Evolutionary conservation across 176 grass and related monocot genomes (phyloP).

Genomic region (Hyparrhenia diplandra): DNA sequence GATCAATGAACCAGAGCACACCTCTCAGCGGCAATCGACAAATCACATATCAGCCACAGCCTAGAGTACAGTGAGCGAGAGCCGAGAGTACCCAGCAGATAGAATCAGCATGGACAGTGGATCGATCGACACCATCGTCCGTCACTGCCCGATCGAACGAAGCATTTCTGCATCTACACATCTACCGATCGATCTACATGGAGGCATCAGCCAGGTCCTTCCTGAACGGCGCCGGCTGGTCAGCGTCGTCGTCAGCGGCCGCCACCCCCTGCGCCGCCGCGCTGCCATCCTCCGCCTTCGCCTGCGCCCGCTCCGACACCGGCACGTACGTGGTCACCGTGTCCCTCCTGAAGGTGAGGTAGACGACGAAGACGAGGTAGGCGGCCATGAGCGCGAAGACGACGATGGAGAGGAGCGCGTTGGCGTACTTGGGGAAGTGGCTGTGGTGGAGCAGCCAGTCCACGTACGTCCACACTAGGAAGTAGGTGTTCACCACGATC

Average conservation of each 20-base stretch:
- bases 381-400: conserved; percentile 35
- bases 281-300: conserved; percentile 20
- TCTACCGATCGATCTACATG: conserved; percentile 4
- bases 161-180: background rate
- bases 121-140: background rate
- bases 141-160: background rate
- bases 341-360: conserved; percentile 59
- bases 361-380: conserved; percentile 46
- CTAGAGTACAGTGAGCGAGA: background rate
- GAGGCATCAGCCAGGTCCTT: conserved; percentile 36
- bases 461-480: conserved; percentile 49
- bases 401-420: conserved; percentile 11
- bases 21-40: background rate
- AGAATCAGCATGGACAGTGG: background rate
- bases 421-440: conserved; percentile 38
- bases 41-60: background rate
- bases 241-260: background rate
- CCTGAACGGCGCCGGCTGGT: conserved; percentile 37
- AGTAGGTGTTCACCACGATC: conserved; percentile 60
- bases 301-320: conserved; percentile 18
- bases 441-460: conserved; percentile 38
- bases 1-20: background rate
- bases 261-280: background rate
- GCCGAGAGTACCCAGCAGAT: background rate
- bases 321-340: conserved; percentile 30